Conservation (phyloP, 176 grass and related monocot species). For the Alloteropsis semialata region DNA sequence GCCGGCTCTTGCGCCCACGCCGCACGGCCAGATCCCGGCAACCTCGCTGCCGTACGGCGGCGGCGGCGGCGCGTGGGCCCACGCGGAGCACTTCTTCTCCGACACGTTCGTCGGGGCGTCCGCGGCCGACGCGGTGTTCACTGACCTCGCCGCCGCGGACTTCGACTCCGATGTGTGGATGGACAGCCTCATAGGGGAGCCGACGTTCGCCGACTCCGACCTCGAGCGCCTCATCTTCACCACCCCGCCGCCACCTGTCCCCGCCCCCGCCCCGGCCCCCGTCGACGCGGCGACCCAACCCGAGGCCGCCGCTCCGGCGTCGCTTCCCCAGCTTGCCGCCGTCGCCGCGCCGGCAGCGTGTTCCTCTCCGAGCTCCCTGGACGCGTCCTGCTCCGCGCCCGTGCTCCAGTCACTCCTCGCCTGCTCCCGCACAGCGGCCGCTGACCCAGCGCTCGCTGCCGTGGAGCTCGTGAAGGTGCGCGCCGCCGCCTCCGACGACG, state of each 20-base stretch:
- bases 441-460: constrained; percentile 52
- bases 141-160: constrained; percentile 58
- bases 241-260: constrained; percentile 18
- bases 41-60: constrained; percentile 29
- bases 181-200: constrained; percentile 90
- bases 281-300: neutral
- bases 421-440: constrained; percentile 50
- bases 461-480: constrained; percentile 59
- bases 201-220: constrained; percentile 71
- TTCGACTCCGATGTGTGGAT: constrained; percentile 98
- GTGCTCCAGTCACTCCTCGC: constrained; percentile 66
- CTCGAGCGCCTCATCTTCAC: constrained; percentile 78
- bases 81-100: constrained; percentile 52
- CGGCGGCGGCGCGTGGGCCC: constrained; percentile 27
- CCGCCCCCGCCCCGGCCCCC: neutral
- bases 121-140: constrained; percentile 41
- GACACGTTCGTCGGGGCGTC: constrained; percentile 40
- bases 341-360: constrained; percentile 19
- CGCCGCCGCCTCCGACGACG: constrained; percentile 45
- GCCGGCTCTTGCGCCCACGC: neutral
- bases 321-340: neutral
- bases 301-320: constrained; percentile 8
- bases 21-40: constrained; percentile 48
- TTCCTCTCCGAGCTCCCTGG: constrained; percentile 39
- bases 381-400: constrained; percentile 40